phyloP scores from a whole-genome alignment of 1,284 basidiomycete species.

The Papiliotrema terrestris region DNA sequence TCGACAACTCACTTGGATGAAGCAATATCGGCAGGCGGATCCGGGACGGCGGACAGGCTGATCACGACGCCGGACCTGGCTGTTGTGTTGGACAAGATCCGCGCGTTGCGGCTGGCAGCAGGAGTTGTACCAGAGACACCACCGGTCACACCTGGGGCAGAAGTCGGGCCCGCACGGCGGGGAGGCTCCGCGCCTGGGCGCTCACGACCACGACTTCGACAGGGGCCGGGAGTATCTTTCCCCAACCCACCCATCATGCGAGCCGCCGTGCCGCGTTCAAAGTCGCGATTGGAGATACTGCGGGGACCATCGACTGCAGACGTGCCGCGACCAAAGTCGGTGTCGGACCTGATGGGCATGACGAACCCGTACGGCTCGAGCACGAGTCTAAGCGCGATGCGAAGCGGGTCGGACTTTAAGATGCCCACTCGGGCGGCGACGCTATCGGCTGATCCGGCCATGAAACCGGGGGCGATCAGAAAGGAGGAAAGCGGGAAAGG shows the following conservation, averaged over 20 bases:
- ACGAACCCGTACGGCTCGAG: slow-evolving; percentile 18
- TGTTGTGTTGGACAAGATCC: slow-evolving; percentile 58
- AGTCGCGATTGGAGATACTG: slow-evolving; percentile 28
- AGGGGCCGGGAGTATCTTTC: slow-evolving; percentile 17
- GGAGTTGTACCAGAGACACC: slow-evolving; percentile 9
- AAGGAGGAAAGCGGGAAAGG: slow-evolving; percentile 36
- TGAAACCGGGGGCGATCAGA: slow-evolving; percentile 1
- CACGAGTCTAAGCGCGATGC: slow-evolving; percentile 12
- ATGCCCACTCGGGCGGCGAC: slow-evolving; percentile 4
- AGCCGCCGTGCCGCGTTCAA: slow-evolving; percentile 10
- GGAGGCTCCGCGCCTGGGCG: slow-evolving; percentile 29
- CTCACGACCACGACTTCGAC: slow-evolving; percentile 1
- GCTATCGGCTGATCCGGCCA: neutral
- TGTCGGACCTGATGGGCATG: slow-evolving; percentile 43
- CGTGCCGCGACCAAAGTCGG: slow-evolving; percentile 38
- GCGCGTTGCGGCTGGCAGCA: slow-evolving; percentile 49
- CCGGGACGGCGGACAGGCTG: slow-evolving; percentile 43
- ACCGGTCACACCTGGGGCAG: slow-evolving; percentile 4
- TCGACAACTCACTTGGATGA: neutral
- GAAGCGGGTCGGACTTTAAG: neutral
- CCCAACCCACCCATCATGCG: slow-evolving; percentile 28
- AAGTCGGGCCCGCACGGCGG: slow-evolving; percentile 18
- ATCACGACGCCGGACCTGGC: slow-evolving; percentile 60
- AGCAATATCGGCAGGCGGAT: no score
- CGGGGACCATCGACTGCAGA: neutral